Evolutionary conservation across 208 protist genomes (phyloP).

Genomic region (Wallacemonas collosoma): DNA sequence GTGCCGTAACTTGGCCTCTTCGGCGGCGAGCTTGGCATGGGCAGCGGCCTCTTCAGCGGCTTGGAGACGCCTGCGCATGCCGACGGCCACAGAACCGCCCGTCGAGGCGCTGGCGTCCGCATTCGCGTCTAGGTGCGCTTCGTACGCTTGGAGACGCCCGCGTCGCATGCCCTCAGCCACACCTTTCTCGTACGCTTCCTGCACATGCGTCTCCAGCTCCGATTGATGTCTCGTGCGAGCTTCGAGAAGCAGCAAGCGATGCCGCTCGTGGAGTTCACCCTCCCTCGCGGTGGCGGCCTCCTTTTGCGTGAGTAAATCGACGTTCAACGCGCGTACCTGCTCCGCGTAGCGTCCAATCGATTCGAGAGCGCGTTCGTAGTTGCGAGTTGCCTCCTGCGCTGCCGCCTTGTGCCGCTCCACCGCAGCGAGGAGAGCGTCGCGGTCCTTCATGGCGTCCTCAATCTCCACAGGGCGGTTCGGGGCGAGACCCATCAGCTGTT

Average conservation of each 20-base stretch:
- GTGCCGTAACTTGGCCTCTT: conserved; percentile 40
- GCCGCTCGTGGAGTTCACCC: conserved; percentile 50
- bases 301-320: conserved; percentile 56
- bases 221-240: conserved; percentile 43
- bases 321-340: conserved; percentile 47
- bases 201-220: conserved; percentile 40
- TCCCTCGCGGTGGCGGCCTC: conserved; percentile 42
- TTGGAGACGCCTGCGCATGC: neutral
- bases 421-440: conserved; percentile 59
- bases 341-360: conserved; percentile 68
- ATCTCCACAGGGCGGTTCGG: conserved; percentile 40
- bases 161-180: conserved; percentile 41
- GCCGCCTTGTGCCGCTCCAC: conserved; percentile 54
- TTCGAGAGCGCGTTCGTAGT: conserved; percentile 77
- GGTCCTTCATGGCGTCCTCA: conserved; percentile 64
- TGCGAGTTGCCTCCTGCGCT: conserved; percentile 59
- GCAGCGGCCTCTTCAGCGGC: conserved; percentile 28
- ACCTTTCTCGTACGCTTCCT: conserved; percentile 49
- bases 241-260: conserved; percentile 60
- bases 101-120: neutral
- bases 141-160: conserved; percentile 19
- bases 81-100: conserved; percentile 18
- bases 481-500: conserved; percentile 51
- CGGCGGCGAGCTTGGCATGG: conserved; percentile 33
- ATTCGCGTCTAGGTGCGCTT: conserved; percentile 12